A percentile compares a stretch with the other conserved stretches of the same genome.
phyloP scores from a whole-genome alignment of 805 yeast species.

The Saccharomycopsis schoenii region DNA sequence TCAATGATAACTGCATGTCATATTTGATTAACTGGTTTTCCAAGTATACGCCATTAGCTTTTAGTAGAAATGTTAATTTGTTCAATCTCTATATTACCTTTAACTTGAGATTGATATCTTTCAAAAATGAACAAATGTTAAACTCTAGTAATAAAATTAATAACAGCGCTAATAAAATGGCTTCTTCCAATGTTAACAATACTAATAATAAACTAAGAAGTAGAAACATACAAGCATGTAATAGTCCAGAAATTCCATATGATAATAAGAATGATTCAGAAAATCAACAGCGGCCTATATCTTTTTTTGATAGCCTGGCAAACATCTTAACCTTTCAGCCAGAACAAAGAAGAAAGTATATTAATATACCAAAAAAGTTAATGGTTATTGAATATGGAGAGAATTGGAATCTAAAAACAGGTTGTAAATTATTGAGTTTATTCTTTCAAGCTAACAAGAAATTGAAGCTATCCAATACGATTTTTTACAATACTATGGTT shows the following conservation, averaged over 20 bases:
- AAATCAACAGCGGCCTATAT: neutral
- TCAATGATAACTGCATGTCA: conserved; percentile 31
- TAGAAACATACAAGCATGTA: neutral
- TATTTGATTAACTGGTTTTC: conserved; percentile 50
- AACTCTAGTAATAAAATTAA: neutral
- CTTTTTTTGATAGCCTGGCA: conserved; percentile 1
- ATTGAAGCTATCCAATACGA: conserved; percentile 28
- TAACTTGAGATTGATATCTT: conserved; percentile 37
- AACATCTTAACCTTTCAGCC: conserved; percentile 13
- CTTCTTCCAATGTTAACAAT: neutral
- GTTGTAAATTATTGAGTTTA: conserved; percentile 47
- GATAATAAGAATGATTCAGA: neutral
- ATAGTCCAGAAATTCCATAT: neutral
- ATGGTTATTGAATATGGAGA: conserved; percentile 53
- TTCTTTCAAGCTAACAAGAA: conserved; percentile 39
- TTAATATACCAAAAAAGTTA: conserved; percentile 21
- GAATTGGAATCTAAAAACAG: conserved; percentile 74
- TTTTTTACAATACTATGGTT: conserved; percentile 69
- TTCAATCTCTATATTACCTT: conserved; percentile 72
- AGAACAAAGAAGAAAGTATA: conserved; percentile 17
- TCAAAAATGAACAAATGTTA: neutral
- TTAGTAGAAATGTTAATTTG: conserved; percentile 49
- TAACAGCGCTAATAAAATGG: neutral
- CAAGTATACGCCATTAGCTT: conserved; percentile 32
- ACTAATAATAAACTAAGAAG: neutral